A percentile compares a stretch with the other conserved stretches of the same genome.
These are phyloP conservation scores for Knoxdaviesia capensis DNA, from an alignment of 2,329 filamentous ascomycete genomes.

Conservation along the genomic window DNA sequence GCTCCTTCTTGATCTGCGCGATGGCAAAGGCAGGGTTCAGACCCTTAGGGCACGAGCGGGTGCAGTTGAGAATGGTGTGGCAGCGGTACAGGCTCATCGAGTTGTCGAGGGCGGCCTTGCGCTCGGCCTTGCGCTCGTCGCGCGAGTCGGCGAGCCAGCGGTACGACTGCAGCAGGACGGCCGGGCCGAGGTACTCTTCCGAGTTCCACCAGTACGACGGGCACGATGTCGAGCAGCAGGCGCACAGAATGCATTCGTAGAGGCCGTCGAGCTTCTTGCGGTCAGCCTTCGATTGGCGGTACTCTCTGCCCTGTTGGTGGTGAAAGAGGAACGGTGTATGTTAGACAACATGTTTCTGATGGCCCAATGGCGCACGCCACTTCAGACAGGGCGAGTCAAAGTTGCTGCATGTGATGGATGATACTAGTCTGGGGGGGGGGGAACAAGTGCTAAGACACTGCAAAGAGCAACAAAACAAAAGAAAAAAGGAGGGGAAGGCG, in stretches of 20 bases:
- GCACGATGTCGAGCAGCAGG: constrained; percentile 97
- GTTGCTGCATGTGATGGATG: too few relatives aligned
- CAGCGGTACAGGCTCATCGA: constrained; percentile 97
- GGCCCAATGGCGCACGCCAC: not conserved
- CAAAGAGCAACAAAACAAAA: not conserved
- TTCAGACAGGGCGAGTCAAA: too few relatives aligned
- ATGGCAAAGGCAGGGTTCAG: constrained; percentile 90
- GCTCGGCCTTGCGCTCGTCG: constrained; percentile 73
- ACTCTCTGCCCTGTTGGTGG: constrained; percentile 57
- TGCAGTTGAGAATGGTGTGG: constrained; percentile 99
- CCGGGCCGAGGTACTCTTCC: constrained; percentile 94
- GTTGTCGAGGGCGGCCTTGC: constrained; percentile 87
- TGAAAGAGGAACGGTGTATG: constrained; percentile 1
- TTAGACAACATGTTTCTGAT: too few relatives aligned
- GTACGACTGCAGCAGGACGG: constrained; percentile 93
- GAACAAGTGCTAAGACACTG: not conserved
- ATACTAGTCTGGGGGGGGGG: too few relatives aligned
- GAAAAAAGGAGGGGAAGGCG: not conserved
- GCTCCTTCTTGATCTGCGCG: constrained; percentile 95
- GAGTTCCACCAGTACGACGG: constrained; percentile 99
- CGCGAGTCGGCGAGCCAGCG: constrained; percentile 90
- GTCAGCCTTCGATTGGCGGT: constrained; percentile 77
- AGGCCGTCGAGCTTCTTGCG: constrained; percentile 93
- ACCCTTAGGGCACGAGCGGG: constrained; percentile 92
- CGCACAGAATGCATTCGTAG: constrained; percentile 98